Evolutionary conservation across 1,284 basidiomycete genomes (phyloP).

Genomic region (Rhodotorula sp.): DNA sequence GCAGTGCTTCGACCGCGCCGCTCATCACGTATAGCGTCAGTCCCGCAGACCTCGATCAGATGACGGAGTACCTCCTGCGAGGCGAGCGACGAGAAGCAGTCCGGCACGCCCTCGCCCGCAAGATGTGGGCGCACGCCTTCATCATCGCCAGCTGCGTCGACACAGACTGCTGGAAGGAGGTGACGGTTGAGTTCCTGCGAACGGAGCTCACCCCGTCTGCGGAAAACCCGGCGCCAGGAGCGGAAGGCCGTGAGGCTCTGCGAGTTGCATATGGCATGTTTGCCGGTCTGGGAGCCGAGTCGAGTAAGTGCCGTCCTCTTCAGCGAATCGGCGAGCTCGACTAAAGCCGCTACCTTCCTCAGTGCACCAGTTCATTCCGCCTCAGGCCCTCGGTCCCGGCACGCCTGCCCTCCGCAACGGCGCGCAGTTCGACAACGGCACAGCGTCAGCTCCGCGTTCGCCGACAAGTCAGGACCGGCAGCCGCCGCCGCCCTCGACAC

Average conservation of each 20-base stretch:
- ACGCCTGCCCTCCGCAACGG: constrained; percentile 49
- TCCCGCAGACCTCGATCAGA: constrained; percentile 66
- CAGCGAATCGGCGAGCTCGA: background rate
- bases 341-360: background rate
- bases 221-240: constrained; percentile 7
- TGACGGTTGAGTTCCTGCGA: constrained; percentile 72
- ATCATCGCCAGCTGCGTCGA: constrained; percentile 90
- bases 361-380: constrained; percentile 75
- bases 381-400: constrained; percentile 53
- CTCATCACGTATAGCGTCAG: constrained; percentile 53
- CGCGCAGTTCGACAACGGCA: constrained; percentile 16
- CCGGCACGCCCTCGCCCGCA: constrained; percentile 79
- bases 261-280: constrained; percentile 81
- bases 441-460: constrained; percentile 57
- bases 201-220: constrained; percentile 64
- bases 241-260: constrained; percentile 66
- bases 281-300: constrained; percentile 73
- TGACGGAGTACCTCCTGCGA: constrained; percentile 71
- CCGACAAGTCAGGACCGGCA: constrained; percentile 59
- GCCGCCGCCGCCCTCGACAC: constrained; percentile 50
- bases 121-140: constrained; percentile 94
- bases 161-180: constrained; percentile 89
- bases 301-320: constrained; percentile 57
- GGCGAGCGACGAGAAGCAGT: constrained; percentile 86
- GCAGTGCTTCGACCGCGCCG: constrained; percentile 39